phyloP scores from a whole-genome alignment of 2,329 filamentous ascomycete genomes.

The Beauveria asiatica region DNA sequence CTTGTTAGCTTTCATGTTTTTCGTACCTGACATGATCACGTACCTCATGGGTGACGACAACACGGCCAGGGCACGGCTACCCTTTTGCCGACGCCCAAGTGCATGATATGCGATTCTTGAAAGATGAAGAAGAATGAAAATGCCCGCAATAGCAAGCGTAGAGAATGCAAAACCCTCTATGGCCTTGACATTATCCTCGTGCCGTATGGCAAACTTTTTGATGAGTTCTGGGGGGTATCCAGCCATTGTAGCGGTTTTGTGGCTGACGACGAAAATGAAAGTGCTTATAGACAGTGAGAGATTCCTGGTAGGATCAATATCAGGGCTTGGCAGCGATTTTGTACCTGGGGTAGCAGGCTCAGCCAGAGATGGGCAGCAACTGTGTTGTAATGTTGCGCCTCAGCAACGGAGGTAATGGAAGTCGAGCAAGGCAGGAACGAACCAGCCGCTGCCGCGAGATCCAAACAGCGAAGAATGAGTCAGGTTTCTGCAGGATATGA shows the following conservation, averaged over 20 bases:
- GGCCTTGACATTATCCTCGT: not conserved
- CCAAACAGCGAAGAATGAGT: not conserved
- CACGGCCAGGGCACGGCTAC: not conserved
- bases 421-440: not conserved
- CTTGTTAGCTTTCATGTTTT: not conserved
- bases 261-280: not conserved
- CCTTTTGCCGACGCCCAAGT: not conserved
- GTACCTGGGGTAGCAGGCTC: not conserved
- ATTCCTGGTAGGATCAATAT: not conserved
- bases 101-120: not conserved
- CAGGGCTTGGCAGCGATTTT: not conserved
- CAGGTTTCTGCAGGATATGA: not conserved
- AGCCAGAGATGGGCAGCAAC: not conserved
- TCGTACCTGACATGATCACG: not conserved
- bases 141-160: not conserved
- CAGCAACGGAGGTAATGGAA: not conserved
- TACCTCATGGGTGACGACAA: constrained; percentile 1
- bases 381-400: not conserved
- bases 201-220: constrained; percentile 2
- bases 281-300: not conserved
- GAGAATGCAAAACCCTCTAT: constrained; percentile 6
- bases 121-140: constrained; percentile 3
- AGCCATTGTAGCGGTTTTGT: not conserved
- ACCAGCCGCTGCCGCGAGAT: not conserved
- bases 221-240: not conserved